These are phyloP conservation scores for Candida michaelii DNA, from an alignment of 805 yeast genomes.

Conservation along the genomic window DNA sequence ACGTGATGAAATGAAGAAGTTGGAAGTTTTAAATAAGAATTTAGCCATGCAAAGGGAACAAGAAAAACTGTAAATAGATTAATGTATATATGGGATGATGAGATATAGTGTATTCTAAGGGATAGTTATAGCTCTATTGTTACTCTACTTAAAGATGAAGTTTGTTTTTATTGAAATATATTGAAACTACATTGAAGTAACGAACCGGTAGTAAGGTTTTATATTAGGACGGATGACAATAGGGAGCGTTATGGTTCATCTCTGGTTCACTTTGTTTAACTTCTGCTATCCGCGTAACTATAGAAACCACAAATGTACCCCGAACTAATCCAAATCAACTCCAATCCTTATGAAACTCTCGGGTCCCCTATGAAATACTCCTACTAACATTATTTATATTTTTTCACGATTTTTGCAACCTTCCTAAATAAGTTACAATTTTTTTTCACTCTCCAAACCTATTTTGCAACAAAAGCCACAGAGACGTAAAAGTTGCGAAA, in stretches of 20 bases:
- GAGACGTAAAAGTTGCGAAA: slow-evolving; percentile 6
- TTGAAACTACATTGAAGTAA: too few relatives aligned
- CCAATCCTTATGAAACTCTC: neutral
- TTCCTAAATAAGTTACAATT: neutral
- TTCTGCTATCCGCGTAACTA: too few relatives aligned
- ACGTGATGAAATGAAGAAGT: slow-evolving; percentile 71
- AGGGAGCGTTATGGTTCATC: too few relatives aligned
- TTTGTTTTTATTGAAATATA: too few relatives aligned
- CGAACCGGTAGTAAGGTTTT: too few relatives aligned
- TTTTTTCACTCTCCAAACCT: neutral
- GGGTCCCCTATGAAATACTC: neutral
- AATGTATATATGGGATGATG: slow-evolving; percentile 1
- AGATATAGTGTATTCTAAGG: too few relatives aligned
- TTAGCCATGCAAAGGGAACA: slow-evolving; percentile 28
- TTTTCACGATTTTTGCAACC: slow-evolving; percentile 7
- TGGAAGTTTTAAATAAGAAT: slow-evolving; percentile 59
- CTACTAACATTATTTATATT: neutral
- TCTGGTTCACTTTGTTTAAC: too few relatives aligned
- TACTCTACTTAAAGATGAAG: too few relatives aligned
- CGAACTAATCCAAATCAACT: neutral
- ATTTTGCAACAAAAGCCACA: neutral
- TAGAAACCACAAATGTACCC: neutral
- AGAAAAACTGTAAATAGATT: slow-evolving; percentile 5
- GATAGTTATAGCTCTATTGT: too few relatives aligned
- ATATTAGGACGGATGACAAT: too few relatives aligned